Conservation (phyloP, 257 asterid species). For the Nicotiana tabacum region DNA sequence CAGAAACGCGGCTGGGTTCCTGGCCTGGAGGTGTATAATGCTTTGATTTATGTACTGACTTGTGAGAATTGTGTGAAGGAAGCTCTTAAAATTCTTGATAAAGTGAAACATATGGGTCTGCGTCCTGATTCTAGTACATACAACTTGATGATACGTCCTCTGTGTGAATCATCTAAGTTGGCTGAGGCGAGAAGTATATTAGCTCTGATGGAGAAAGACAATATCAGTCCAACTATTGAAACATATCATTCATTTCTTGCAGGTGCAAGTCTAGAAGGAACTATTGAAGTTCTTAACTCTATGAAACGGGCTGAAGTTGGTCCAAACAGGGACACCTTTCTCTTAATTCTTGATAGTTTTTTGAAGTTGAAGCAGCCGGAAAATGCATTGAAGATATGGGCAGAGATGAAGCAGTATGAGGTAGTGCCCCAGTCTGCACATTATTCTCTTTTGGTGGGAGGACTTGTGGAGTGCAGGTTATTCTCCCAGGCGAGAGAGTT, state of each 20-base stretch:
- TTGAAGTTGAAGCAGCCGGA: conserved; percentile 46
- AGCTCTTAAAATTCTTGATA: conserved; percentile 59
- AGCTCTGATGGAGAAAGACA: conserved; percentile 54
- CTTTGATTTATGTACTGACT: conserved; percentile 58
- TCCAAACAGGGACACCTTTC: conserved; percentile 59
- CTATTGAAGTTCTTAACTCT: conserved; percentile 44
- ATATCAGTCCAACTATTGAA: conserved; percentile 49
- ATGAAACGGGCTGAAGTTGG: conserved; percentile 54
- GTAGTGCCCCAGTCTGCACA: conserved; percentile 45
- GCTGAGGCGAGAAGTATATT: conserved; percentile 61
- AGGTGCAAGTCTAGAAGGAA: conserved; percentile 48
- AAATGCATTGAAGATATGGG: conserved; percentile 60
- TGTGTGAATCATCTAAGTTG: conserved; percentile 55
- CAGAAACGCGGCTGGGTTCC: conserved; percentile 79
- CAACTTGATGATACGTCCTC: conserved; percentile 61
- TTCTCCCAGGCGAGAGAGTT: conserved; percentile 57
- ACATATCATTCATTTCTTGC: conserved; percentile 69
- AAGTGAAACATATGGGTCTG: conserved; percentile 56
- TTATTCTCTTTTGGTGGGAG: conserved; percentile 51
- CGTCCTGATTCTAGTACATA: conserved; percentile 52
- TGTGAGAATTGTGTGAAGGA: conserved; percentile 68
- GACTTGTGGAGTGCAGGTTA: conserved; percentile 52
- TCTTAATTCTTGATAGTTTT: conserved; percentile 35
- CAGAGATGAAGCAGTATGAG: conserved; percentile 42
- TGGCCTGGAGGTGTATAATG: conserved; percentile 58